Evolutionary conservation across 1,284 basidiomycete species (phyloP).

Genomic region (Ustilago loliicola): DNA sequence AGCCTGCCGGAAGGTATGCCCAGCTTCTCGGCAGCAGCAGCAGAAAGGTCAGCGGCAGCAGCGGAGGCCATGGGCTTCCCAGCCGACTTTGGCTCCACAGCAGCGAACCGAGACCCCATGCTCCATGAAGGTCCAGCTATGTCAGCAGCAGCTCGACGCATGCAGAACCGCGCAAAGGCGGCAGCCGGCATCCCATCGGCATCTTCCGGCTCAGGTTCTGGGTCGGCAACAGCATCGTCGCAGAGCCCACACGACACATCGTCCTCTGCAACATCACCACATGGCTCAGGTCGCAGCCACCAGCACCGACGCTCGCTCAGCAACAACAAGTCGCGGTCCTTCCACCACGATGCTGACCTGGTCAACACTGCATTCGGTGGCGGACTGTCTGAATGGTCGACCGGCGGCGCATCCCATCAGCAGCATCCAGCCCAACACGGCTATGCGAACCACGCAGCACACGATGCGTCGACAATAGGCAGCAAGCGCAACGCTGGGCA

Average conservation of each 20-base stretch:
- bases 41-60: conserved; percentile 43
- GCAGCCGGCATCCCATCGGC: conserved; percentile 20
- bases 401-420: conserved; percentile 17
- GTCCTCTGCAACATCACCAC: conserved; percentile 51
- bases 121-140: conserved; percentile 31
- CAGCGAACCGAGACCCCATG: conserved; percentile 36
- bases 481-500: conserved; percentile 48
- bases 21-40: conserved; percentile 60
- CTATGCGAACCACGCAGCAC: conserved; percentile 29
- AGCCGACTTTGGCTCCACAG: conserved; percentile 27
- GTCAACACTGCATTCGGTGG: conserved; percentile 51
- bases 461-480: conserved; percentile 38
- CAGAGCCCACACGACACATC: conserved; percentile 54
- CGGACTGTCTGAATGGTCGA: conserved; percentile 40
- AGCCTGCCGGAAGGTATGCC: conserved; percentile 62
- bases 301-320: conserved; percentile 36
- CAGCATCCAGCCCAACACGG: conserved; percentile 17
- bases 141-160: conserved; percentile 35
- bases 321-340: conserved; percentile 38
- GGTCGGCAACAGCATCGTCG: conserved; percentile 48
- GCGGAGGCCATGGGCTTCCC: conserved; percentile 46
- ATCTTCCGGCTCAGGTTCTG: conserved; percentile 51
- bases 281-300: conserved; percentile 32
- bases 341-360: conserved; percentile 49
- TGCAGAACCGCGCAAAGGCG: conserved; percentile 32